Evolutionary conservation across 305 asterid genomes (phyloP).

Genomic region (Andrographis paniculata): DNA sequence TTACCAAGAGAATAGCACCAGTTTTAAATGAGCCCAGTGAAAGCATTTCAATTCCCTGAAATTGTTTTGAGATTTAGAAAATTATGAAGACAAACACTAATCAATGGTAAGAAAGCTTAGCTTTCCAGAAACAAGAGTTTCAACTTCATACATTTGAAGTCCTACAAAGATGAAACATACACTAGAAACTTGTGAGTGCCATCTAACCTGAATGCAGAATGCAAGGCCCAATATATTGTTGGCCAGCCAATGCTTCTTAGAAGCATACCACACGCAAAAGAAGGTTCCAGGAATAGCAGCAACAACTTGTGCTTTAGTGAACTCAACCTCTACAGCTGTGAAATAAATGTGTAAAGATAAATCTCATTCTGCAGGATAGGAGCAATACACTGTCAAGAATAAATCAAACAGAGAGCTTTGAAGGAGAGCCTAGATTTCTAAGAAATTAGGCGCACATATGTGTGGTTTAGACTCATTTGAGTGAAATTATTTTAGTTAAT

Average conservation of each 20-base stretch:
- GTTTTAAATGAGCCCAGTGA: constrained; percentile 98
- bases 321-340: constrained; percentile 85
- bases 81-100: neutral
- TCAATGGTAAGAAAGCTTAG: neutral
- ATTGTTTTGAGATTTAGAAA: neutral
- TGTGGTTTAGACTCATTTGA: neutral
- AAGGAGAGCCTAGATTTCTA: neutral
- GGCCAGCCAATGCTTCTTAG: constrained; percentile 94
- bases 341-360: constrained; percentile 25
- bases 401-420: constrained; percentile 11
- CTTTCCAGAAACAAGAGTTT: neutral
- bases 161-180: too few relatives aligned
- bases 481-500: too few relatives aligned
- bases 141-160: too few relatives aligned
- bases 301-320: constrained; percentile 72
- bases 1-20: constrained; percentile 93
- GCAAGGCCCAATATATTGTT: constrained; percentile 89
- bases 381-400: constrained; percentile 18
- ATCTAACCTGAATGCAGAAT: constrained; percentile 80
- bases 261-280: constrained; percentile 94
- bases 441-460: neutral
- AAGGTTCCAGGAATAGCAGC: constrained; percentile 88
- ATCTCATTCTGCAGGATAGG: constrained; percentile 19
- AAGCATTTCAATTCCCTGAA: constrained; percentile 98
- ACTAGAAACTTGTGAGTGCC: neutral